phyloP scores from a whole-genome alignment of 2,329 filamentous ascomycete genomes.

The Mollisia scopiformis region DNA sequence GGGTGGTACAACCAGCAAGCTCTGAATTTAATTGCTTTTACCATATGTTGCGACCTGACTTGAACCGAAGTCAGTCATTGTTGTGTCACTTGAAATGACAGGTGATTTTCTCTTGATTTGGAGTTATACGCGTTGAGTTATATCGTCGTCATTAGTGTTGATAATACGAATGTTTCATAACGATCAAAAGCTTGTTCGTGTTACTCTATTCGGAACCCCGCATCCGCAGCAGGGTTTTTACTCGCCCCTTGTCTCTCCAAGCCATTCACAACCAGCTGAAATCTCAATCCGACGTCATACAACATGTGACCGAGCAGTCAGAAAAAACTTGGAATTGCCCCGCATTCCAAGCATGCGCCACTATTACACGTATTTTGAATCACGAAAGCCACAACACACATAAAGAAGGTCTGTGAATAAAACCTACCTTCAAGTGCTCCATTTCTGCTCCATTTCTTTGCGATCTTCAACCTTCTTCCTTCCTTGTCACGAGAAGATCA shows the following conservation, averaged over 20 bases:
- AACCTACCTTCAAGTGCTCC: background rate
- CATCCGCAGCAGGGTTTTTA: background rate
- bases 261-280: background rate
- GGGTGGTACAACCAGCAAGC: conserved; percentile 21
- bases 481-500: background rate
- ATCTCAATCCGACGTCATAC: conserved; percentile 5
- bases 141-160: background rate
- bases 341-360: conserved; percentile 16
- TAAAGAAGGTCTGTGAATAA: background rate
- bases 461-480: background rate
- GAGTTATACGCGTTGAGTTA: background rate
- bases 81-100: background rate
- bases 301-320: conserved; percentile 2
- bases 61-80: background rate
- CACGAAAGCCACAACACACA: background rate
- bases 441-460: background rate
- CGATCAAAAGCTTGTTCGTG: background rate
- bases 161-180: background rate
- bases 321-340: conserved; percentile 9
- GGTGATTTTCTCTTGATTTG: background rate
- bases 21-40: too few relatives aligned
- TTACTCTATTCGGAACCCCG: background rate
- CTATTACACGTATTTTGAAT: conserved; percentile 5
- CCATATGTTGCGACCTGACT: too few relatives aligned
- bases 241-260: background rate